Evolutionary conservation across 805 yeast genomes (phyloP), one percentile per base, ranked within the genome.

Genomic region (Ogataea ramenticola): DNA sequence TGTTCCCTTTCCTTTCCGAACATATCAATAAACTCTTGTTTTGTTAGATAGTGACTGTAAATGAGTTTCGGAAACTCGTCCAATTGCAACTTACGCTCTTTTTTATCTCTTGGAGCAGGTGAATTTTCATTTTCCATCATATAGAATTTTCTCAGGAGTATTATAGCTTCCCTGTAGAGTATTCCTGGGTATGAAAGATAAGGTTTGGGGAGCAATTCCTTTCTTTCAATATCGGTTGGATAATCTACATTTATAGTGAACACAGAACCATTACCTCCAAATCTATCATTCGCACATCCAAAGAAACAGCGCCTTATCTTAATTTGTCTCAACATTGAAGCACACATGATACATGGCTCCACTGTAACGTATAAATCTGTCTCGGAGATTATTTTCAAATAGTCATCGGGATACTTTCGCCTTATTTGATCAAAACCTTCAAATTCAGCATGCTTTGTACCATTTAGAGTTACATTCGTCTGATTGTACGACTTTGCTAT

Each of bases 311-410:
- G 68, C 27, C 77, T 64, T 11, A 93, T 78, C 1, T 84, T 82
- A 39, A 90, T 60, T 53, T 93, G 99, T 46, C 90, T 73, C 35
- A 93, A 64, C 2, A 96, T 89, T 35, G 93, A 80, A 0, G 96
- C 98, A 67, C 99, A 93, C 99, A 93, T 93, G 8, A 93, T 84
- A 59, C 99, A 93, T 0, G 99, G 99, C 62, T 93, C 99, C 0
- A 93, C 97, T 0, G 98, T 89, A 22, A 93, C 99, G 61, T 89
- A 91, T 8, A 93, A 69, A 27, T 78, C 80, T 3, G 86, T 70
- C 22, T 80, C 75, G 33, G 62, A 54, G 53, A 87, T 77, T 10
- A 76, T 59, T 1, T 57, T 49, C 21, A 54, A 49, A 12, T 50
- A 61, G 1, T 40, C 36, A 0, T 50, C 48, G 4, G 67, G 57